Conservation (phyloP, 441 rosid species). For the Syzygium syzygioides region DNA sequence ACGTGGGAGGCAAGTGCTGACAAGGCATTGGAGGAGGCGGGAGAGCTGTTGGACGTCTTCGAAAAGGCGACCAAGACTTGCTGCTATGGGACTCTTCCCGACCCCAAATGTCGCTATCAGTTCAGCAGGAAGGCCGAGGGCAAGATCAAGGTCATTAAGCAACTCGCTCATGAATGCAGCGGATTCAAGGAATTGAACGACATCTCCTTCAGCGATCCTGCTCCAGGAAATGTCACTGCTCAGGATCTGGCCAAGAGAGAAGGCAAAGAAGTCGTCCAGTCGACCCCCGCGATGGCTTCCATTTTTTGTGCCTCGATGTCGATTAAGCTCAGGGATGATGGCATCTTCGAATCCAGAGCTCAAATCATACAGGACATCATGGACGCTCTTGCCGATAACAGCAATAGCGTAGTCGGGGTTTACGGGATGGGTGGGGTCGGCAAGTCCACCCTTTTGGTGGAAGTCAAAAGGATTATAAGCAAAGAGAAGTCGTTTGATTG, state of each 20-base stretch:
- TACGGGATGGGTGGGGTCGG: no score
- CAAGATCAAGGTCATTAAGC: background rate
- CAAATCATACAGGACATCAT: no score
- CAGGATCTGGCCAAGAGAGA: no score
- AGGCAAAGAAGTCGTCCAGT: background rate
- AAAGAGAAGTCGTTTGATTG: no score
- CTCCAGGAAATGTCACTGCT: background rate
- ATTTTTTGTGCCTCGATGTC: no score
- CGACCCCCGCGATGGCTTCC: accelerated
- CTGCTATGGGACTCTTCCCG: background rate
- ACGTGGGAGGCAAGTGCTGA: accelerated
- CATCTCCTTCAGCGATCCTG: accelerated
- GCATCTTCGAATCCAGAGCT: no score
- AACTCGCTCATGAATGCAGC: background rate
- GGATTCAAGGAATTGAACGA: background rate
- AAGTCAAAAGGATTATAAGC: no score
- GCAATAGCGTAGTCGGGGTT: no score
- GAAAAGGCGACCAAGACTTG: background rate
- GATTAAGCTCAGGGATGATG: no score
- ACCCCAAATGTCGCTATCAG: background rate
- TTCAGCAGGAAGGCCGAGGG: background rate
- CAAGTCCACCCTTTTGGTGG: no score
- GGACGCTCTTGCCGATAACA: no score
- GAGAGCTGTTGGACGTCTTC: accelerated
- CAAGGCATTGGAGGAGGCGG: background rate